Conservation (phyloP, 768 basidiomycete genomes). For the Rhodosporidiobolus odoratus region DNA sequence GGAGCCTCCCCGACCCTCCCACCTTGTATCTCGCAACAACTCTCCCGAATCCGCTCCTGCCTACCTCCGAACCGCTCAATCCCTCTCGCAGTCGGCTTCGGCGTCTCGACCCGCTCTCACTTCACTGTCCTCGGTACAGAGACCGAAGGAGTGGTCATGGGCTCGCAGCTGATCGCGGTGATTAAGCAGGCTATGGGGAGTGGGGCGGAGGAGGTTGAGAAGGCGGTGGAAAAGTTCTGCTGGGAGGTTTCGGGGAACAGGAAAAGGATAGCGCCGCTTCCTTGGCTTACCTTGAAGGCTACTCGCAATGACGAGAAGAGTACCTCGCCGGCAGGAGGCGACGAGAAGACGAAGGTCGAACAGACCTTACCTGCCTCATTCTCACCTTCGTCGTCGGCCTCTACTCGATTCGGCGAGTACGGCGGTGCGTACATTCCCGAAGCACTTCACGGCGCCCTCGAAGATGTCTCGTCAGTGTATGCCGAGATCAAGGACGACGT, state of each 20-base stretch:
- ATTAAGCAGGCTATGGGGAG: constrained; percentile 58
- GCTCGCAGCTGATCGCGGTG: constrained; percentile 73
- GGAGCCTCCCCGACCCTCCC: constrained; percentile 71
- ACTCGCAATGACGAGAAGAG: too few relatives aligned
- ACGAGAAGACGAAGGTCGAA: constrained; percentile 1
- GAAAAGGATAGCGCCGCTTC: background rate
- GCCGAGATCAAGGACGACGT: too few relatives aligned
- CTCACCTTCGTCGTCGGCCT: too few relatives aligned
- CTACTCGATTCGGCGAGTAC: constrained; percentile 90
- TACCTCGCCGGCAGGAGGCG: too few relatives aligned
- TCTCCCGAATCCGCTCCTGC: constrained; percentile 76
- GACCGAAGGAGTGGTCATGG: constrained; percentile 90
- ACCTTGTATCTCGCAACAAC: too few relatives aligned
- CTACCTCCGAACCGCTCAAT: constrained; percentile 56
- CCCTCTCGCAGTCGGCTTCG: constrained; percentile 92
- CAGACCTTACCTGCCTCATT: too few relatives aligned
- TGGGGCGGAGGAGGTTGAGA: constrained; percentile 45
- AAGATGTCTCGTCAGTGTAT: constrained; percentile 82
- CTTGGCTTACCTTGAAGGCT: background rate
- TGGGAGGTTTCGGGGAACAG: constrained; percentile 20
- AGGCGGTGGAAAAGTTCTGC: constrained; percentile 42
- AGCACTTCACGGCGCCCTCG: constrained; percentile 79
- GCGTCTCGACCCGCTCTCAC: constrained; percentile 81
- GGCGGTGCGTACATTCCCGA: constrained; percentile 98
- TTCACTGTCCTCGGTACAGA: constrained; percentile 79